Evolutionary conservation across 768 basidiomycete genomes (phyloP).

Genomic region (Podaxis rugospora): DNA sequence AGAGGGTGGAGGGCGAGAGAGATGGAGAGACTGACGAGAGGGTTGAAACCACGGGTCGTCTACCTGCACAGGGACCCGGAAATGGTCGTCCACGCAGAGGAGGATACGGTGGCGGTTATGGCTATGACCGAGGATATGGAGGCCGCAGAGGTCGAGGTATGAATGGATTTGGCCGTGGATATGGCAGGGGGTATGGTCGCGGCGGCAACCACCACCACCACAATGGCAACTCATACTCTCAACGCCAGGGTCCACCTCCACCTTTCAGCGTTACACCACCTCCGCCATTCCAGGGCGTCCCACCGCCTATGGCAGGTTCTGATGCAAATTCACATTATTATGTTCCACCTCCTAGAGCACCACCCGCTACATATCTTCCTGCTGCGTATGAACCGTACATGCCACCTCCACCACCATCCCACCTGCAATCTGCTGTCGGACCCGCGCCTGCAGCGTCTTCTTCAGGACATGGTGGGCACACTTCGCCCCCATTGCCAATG

Average conservation of each 20-base stretch:
- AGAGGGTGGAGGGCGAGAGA: neutral
- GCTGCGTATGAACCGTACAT: constrained; percentile 11
- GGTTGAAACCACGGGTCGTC: neutral
- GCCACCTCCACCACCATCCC: constrained; percentile 21
- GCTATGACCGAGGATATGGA: constrained; percentile 27
- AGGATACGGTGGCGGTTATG: constrained; percentile 23
- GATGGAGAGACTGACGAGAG: neutral
- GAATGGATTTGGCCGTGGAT: constrained; percentile 34
- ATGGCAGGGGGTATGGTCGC: constrained; percentile 29
- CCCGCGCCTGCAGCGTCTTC: constrained; percentile 1
- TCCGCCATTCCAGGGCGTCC: constrained; percentile 19
- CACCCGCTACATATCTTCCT: constrained; percentile 12
- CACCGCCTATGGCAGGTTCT: constrained; percentile 5
- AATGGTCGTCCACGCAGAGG: constrained; percentile 8
- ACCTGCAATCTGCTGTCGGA: constrained; percentile 13
- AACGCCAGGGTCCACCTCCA: constrained; percentile 23
- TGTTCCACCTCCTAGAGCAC: constrained; percentile 5
- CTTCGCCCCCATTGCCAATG: constrained; percentile 35
- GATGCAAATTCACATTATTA: constrained; percentile 5
- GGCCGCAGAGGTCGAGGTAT: constrained; percentile 22
- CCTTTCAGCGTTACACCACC: constrained; percentile 27
- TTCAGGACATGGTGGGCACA: neutral
- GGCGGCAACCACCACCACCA: constrained; percentile 23
- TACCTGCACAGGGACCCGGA: neutral
- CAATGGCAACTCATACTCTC: constrained; percentile 14